Conservation (phyloP, 371 early-diverging fungal genomes). For the Mucor piriformis region DNA sequence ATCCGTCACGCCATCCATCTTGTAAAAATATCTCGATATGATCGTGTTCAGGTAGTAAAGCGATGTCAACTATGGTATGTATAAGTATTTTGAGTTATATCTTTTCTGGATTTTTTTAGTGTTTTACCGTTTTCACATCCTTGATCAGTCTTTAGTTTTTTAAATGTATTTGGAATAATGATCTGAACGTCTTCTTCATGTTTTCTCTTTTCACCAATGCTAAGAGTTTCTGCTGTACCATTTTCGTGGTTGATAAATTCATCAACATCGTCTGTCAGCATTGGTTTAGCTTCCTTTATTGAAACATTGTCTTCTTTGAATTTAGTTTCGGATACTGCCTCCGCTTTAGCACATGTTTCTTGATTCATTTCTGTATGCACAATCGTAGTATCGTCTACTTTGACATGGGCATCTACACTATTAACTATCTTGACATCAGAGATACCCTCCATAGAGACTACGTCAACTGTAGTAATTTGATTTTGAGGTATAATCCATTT, state of each 20-base stretch:
- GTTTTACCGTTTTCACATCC: slow-evolving; percentile 19
- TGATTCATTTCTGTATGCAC: too few species aligned
- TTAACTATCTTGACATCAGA: too few species aligned
- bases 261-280: neutral
- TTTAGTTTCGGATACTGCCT: too few species aligned
- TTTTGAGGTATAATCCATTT: slow-evolving; percentile 30
- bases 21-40: slow-evolving; percentile 49
- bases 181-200: slow-evolving; percentile 1
- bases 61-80: slow-evolving; percentile 21
- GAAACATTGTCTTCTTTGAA: too few species aligned
- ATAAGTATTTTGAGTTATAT: neutral
- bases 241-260: neutral
- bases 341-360: too few species aligned
- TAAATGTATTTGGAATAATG: slow-evolving; percentile 9
- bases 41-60: slow-evolving; percentile 20
- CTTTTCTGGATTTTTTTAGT: neutral
- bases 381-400: neutral
- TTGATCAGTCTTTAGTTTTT: slow-evolving; percentile 3
- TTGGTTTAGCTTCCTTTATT: neutral
- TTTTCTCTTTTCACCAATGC: slow-evolving; percentile 18
- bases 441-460: neutral
- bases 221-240: too few species aligned
- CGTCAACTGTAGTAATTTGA: neutral
- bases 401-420: neutral
- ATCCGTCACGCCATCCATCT: slow-evolving; percentile 53